These are phyloP conservation scores for Aspergillus sp. DNA, from an alignment of 2,329 filamentous ascomycete species.

Conservation along the genomic window DNA sequence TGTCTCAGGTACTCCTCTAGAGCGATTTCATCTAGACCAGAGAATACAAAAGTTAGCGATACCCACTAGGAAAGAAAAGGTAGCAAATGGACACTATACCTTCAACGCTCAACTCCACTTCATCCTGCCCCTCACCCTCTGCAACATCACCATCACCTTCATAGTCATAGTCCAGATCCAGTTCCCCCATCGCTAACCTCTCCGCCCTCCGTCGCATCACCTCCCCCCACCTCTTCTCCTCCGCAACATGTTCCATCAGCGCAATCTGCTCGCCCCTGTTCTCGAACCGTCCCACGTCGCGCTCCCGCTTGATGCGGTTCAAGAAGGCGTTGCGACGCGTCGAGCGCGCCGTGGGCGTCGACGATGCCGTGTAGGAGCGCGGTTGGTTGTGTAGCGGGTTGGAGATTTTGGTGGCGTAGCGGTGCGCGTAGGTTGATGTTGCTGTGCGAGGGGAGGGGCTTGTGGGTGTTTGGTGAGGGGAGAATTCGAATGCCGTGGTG, in stretches of 20 bases:
- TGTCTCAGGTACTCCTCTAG: conserved; percentile 38
- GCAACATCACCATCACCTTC: background rate
- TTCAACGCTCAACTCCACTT: background rate
- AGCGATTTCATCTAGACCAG: conserved; percentile 29
- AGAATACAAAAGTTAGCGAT: conserved; percentile 2
- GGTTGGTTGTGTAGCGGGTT: conserved; percentile 31
- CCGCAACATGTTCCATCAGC: conserved; percentile 42
- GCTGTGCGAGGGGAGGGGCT: conserved; percentile 8
- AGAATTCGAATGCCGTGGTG: too few relatives aligned
- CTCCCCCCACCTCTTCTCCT: conserved; percentile 41
- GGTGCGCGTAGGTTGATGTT: conserved; percentile 33
- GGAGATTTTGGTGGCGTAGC: conserved; percentile 34
- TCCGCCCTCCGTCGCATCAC: conserved; percentile 36
- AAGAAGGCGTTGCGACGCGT: conserved; percentile 41
- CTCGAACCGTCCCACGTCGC: conserved; percentile 40
- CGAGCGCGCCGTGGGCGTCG: conserved; percentile 29
- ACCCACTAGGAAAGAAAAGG: background rate
- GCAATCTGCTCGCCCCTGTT: conserved; percentile 44
- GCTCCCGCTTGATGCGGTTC: conserved; percentile 41
- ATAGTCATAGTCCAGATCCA: conserved; percentile 15
- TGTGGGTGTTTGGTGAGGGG: background rate
- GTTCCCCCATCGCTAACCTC: conserved; percentile 17
- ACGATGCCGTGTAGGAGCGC: conserved; percentile 13
- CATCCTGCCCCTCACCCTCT: background rate
- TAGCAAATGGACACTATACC: background rate